phyloP scores from a whole-genome alignment of 495 filamentous ascomycete species.

The Podospora sp. region DNA sequence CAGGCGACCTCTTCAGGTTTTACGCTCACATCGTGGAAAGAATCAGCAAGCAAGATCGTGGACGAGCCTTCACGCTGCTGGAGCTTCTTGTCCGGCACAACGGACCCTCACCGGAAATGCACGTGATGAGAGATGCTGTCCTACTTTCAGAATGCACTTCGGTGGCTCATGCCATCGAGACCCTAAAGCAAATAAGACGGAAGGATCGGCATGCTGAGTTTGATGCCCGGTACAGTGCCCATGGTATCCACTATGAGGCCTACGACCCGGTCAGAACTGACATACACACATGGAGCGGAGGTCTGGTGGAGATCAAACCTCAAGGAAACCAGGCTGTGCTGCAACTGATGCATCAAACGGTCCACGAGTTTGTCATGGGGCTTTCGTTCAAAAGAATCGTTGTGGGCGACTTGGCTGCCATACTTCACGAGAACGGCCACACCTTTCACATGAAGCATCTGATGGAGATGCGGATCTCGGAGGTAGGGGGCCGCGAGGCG shows the following conservation, averaged over 20 bases:
- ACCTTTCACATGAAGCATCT: not conserved
- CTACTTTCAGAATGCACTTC: too few species aligned
- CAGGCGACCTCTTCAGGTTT: not conserved
- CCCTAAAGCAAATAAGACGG: too few species aligned
- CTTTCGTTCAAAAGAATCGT: not conserved
- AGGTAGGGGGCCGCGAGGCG: too few species aligned
- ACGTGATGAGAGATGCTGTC: not conserved
- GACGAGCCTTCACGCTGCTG: not conserved
- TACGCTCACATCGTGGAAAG: not conserved
- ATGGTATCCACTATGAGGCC: too few species aligned
- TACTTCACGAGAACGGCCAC: not conserved
- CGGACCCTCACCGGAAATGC: not conserved
- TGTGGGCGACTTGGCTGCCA: not conserved
- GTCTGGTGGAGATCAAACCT: not conserved
- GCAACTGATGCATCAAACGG: slow-evolving; percentile 7
- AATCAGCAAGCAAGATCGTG: not conserved
- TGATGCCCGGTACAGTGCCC: too few species aligned
- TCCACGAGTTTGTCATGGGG: not conserved
- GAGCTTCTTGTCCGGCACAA: not conserved
- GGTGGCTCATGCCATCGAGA: too few species aligned
- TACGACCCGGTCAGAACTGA: not conserved
- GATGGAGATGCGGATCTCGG: not conserved
- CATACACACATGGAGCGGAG: not conserved
- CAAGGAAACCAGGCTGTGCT: not conserved
- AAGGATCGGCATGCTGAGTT: too few species aligned